These are phyloP conservation scores for Hydrangea macrophylla DNA, from an alignment of 148 eudicot genomes.

Conservation along the genomic window DNA sequence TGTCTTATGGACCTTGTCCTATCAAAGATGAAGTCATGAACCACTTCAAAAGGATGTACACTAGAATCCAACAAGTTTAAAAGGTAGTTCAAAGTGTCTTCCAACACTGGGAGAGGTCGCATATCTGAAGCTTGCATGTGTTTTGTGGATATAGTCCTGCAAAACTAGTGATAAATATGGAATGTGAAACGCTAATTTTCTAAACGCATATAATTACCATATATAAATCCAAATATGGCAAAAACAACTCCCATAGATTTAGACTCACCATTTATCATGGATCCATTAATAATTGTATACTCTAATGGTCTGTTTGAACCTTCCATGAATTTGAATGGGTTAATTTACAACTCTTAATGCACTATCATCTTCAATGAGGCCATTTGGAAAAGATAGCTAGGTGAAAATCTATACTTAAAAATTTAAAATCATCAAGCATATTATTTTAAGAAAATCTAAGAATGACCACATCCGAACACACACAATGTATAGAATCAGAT, in stretches of 20 bases:
- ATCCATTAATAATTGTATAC: no score
- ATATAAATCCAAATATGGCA: neutral
- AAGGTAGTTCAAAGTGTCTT: constrained; percentile 75
- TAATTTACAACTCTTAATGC: no score
- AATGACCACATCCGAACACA: no score
- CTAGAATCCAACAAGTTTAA: constrained; percentile 56
- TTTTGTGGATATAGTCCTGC: constrained; percentile 87
- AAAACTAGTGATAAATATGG: constrained; percentile 53
- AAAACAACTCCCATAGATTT: neutral
- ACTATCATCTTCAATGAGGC: no score
- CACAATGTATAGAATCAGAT: no score
- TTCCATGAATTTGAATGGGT: no score
- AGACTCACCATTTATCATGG: neutral
- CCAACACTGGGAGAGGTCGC: constrained; percentile 74
- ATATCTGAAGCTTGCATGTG: constrained; percentile 59
- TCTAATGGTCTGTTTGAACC: no score
- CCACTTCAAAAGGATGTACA: constrained; percentile 66
- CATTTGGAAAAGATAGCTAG: no score
- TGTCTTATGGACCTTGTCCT: constrained; percentile 94
- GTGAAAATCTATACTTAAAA: no score
- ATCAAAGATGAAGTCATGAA: constrained; percentile 92
- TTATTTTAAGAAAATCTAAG: no score
- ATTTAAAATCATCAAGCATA: no score
- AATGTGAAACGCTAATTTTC: constrained; percentile 4
- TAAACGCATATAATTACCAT: neutral